phyloP scores from a whole-genome alignment of 768 basidiomycete genomes.

The Phylloporus rhodoxanthus region DNA sequence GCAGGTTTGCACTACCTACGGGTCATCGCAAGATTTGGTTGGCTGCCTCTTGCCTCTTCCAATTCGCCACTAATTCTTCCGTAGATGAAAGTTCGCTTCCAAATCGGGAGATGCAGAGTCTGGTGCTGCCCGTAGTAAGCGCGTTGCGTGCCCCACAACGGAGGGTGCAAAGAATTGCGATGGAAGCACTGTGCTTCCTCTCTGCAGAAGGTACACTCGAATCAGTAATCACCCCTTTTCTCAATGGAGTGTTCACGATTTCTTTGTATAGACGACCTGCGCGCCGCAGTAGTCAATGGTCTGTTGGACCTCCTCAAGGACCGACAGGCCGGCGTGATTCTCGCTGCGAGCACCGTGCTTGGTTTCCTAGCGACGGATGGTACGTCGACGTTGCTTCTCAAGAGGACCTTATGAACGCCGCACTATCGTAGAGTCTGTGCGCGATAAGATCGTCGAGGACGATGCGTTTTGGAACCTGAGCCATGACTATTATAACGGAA shows the following conservation, averaged over 20 bases:
- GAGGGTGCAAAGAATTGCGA: constrained; percentile 15
- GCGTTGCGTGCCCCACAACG: constrained; percentile 13
- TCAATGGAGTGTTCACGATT: not conserved
- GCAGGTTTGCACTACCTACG: constrained; percentile 24
- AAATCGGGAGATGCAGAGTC: not conserved
- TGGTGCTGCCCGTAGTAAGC: constrained; percentile 13
- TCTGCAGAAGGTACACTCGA: constrained; percentile 10
- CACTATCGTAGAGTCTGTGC: constrained; percentile 8
- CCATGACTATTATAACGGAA: constrained; percentile 14
- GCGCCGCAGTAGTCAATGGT: constrained; percentile 4
- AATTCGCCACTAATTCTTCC: not conserved
- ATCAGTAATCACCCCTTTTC: not conserved
- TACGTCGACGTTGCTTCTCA: constrained; percentile 2
- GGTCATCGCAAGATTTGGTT: constrained; percentile 16
- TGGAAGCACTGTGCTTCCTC: constrained; percentile 9
- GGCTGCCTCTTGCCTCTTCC: not conserved
- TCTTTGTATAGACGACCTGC: constrained; percentile 8
- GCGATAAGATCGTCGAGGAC: constrained; percentile 10
- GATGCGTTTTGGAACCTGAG: constrained; percentile 17
- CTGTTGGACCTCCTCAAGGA: constrained; percentile 17
- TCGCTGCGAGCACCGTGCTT: constrained; percentile 12
- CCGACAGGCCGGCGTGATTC: constrained; percentile 12
- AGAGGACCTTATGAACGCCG: not conserved
- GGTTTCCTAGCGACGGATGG: constrained; percentile 10
- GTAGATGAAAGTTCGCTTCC: not conserved